These are phyloP conservation scores for Celoporthe dispersa DNA, from an alignment of 2,329 filamentous ascomycete genomes.

Conservation along the genomic window DNA sequence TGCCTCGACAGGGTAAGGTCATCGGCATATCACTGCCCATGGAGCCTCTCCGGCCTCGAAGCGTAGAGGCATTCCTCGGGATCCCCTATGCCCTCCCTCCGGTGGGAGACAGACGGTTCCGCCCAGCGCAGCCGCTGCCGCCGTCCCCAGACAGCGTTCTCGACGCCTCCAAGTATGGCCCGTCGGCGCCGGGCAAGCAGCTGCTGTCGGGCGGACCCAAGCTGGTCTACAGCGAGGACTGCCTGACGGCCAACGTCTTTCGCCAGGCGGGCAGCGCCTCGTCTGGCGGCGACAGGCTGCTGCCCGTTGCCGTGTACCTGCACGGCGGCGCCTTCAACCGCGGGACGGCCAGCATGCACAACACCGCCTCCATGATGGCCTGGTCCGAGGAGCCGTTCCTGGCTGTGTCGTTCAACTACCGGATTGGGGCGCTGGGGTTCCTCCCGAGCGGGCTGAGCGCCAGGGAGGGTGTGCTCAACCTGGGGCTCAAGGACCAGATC, in stretches of 20 bases:
- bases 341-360: constrained; percentile 45
- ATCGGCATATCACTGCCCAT: constrained; percentile 32
- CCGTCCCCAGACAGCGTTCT: constrained; percentile 34
- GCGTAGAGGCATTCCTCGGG: constrained; percentile 49
- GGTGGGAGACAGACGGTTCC: constrained; percentile 51
- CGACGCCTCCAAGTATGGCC: constrained; percentile 35
- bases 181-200: constrained; percentile 31
- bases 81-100: constrained; percentile 55
- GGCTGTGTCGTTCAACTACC: constrained; percentile 54
- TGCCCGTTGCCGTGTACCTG: constrained; percentile 47
- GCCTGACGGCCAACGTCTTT: constrained; percentile 36
- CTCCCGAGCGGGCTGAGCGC: constrained; percentile 54
- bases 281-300: constrained; percentile 1
- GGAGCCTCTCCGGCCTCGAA: constrained; percentile 28
- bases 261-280: constrained; percentile 27
- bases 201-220: constrained; percentile 29
- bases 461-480: constrained; percentile 58
- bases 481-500: constrained; percentile 59
- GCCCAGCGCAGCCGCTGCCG: constrained; percentile 39
- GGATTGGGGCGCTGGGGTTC: constrained; percentile 64
- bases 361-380: constrained; percentile 56
- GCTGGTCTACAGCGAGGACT: constrained; percentile 35
- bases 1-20: constrained; percentile 30
- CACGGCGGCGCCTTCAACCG: constrained; percentile 54
- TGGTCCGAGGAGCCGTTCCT: constrained; percentile 51